phyloP scores from a whole-genome alignment of 2,329 filamentous ascomycete genomes.

The Scedosporium aurantiacum region DNA sequence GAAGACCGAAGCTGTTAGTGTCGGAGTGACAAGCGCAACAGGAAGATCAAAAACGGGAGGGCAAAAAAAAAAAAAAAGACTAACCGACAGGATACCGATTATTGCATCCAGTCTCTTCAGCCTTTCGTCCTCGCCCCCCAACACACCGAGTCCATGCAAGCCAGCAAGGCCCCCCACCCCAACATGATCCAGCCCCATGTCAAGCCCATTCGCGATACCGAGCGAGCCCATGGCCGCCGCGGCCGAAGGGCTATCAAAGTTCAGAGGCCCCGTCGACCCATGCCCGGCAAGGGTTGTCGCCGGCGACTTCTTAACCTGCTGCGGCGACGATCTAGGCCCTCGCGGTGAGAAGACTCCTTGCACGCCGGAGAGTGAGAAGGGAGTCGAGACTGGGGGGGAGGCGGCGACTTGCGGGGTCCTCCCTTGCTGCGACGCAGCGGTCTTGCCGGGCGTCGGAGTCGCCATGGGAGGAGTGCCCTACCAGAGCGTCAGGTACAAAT shows the following conservation, averaged over 20 bases:
- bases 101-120: constrained; percentile 42
- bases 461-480: constrained; percentile 24
- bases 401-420: constrained; percentile 39
- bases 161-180: constrained; percentile 27
- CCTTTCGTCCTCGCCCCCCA: constrained; percentile 42
- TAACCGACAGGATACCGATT: constrained; percentile 37
- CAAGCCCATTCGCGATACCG: constrained; percentile 37
- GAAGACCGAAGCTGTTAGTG: not conserved
- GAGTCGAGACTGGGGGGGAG: constrained; percentile 56
- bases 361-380: constrained; percentile 42
- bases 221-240: constrained; percentile 49
- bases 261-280: constrained; percentile 30
- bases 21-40: not conserved
- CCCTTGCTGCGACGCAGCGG: constrained; percentile 29
- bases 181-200: constrained; percentile 37
- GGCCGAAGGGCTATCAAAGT: constrained; percentile 54
- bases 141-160: constrained; percentile 22
- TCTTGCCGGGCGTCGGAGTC: constrained; percentile 40
- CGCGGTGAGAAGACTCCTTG: constrained; percentile 47
- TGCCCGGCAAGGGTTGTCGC: constrained; percentile 41
- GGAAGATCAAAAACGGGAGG: not conserved
- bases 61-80: constrained; percentile 10
- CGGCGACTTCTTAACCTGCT: constrained; percentile 54
- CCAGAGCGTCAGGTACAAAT: not conserved
- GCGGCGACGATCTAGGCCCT: constrained; percentile 45